These are phyloP conservation scores for Rhizodiscina lignyota DNA, from an alignment of 495 filamentous ascomycete genomes.

Conservation along the genomic window DNA sequence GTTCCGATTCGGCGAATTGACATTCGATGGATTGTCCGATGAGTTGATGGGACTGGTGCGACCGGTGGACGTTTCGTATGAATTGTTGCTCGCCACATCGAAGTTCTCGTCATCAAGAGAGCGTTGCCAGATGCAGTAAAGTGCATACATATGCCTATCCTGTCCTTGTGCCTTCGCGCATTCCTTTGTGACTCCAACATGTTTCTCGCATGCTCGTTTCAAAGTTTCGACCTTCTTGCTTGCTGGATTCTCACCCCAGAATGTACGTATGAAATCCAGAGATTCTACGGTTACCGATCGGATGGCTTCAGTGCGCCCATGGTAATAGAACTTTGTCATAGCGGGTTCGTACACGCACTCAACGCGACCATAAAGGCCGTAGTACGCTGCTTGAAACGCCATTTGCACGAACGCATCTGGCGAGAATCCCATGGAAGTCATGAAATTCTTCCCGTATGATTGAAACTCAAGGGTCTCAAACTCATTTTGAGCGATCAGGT, in stretches of 20 bases:
- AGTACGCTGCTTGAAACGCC: slow-evolving; percentile 98
- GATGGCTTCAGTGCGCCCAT: slow-evolving; percentile 89
- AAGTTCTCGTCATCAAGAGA: slow-evolving; percentile 46
- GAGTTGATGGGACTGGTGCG: slow-evolving; percentile 9
- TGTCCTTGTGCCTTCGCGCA: slow-evolving; percentile 88
- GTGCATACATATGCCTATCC: slow-evolving; percentile 83
- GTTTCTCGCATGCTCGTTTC: slow-evolving; percentile 64
- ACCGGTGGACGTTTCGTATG: slow-evolving; percentile 20
- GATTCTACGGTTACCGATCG: slow-evolving; percentile 68
- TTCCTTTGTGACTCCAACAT: slow-evolving; percentile 63
- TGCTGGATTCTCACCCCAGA: slow-evolving; percentile 83
- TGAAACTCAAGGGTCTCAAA: slow-evolving; percentile 83
- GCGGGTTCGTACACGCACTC: slow-evolving; percentile 96
- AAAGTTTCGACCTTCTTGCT: slow-evolving; percentile 72
- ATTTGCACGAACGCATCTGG: slow-evolving; percentile 97
- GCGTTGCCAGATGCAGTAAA: slow-evolving; percentile 92
- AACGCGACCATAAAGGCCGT: slow-evolving; percentile 83
- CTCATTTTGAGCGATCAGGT: slow-evolving; percentile 92
- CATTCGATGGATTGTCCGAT: slow-evolving; percentile 17
- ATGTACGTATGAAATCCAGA: slow-evolving; percentile 75
- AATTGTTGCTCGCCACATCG: slow-evolving; percentile 23
- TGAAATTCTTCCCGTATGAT: slow-evolving; percentile 90
- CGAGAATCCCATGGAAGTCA: slow-evolving; percentile 91
- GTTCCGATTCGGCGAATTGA: slow-evolving; percentile 36
- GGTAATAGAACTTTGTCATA: slow-evolving; percentile 90